Evolutionary conservation across 2,329 filamentous ascomycete genomes (phyloP), one percentile per base, ranked within the genome.

Genomic region (Aspergillus ruber): DNA sequence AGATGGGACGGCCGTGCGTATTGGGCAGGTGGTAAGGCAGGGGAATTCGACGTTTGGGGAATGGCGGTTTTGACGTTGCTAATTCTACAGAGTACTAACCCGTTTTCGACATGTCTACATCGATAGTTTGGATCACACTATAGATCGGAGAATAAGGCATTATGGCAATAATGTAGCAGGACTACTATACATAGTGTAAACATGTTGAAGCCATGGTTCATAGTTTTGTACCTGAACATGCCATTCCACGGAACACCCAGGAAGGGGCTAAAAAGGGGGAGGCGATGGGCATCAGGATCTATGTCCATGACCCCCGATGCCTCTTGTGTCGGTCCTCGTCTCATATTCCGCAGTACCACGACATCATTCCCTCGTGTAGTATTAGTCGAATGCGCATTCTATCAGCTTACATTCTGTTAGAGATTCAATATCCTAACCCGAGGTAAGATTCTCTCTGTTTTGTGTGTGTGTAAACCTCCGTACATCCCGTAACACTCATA

Each of bases 31-130:
- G 20, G 63, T 65, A 15, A 60, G 54, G 41, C 57, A 57, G 23
- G 69, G 66, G 15, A 61, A 66, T 47, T 50, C 52, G 20, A 56
- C 61, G 18, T 72, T 72, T 60, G 58, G 59, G 40, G 55, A 57
- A 41, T 71, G 66, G 65, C 58, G 62, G 15, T 72, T 68, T 46
- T 66, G 49, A 56, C 9, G 25, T 29, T 4, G 25, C 10, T 29
- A 12, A 29, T 29, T 29, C 12, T 12, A 29, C 23, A 9, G 23
- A 12, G 9, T 29, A 12, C 25, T 29, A 29, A 29, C 9, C 25
- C 25, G 25, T 29, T 29, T 29, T 29, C 25, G 25, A 29, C 25
- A 4, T 29, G 25, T 29, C 25, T 29, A 29, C 25, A 12, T 29
- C 2, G n/a, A 17, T 35, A 35, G 33, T 35, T 7, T 12, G n/a